Evolutionary conservation across 441 rosid species (phyloP), one percentile per base, ranked within the genome.

Genomic region (Jatropha podagrica): DNA sequence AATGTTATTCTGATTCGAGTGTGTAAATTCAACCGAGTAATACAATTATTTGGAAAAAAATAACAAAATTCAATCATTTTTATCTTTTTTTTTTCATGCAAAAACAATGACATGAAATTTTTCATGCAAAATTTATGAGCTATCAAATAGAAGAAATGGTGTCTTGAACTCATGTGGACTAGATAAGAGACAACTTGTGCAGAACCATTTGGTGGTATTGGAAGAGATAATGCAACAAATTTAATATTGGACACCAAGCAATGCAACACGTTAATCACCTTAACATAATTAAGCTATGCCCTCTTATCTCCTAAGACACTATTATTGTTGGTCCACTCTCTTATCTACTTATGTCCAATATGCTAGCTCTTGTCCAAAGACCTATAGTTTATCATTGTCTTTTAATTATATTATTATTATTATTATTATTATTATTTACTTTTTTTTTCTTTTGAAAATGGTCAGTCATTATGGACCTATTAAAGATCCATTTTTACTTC

Each of bases 41-140:
- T 32, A 32, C 32, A 32, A 32, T 32, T 32, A 32, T 32, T 2
- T 32, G 32, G 32, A 32, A 32, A 32, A 32, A 32, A 32, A 0
- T 1, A 32, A 32, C 2, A 32, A 32, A 32, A 32, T 32, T 32
- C 32, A 32, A 32, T 32, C 32, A 32, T 32, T 32, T 27, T 32
- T 32, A 32, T 32, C 23, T 23, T 23, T 23, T 17, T 51, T 51
- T 44, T 73, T 66, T 66, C 71, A 55, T 66, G 52, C 58, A 66
- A 67, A 65, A 65, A 74, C 77, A 58, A 66, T 56, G 72, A 58
- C 17, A 8, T 20, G 46, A 48, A 73, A 65, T n/a, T 63, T 55
- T n/a, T 56, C 72, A 74, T 66, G 66, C 72, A 58, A 52, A 74
- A 17, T 26, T 42, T 18, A 42, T 74, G 77, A 74, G 66, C 56